phyloP scores from a whole-genome alignment of 192 early-diverging fungal species.

The Podila epicladia region DNA sequence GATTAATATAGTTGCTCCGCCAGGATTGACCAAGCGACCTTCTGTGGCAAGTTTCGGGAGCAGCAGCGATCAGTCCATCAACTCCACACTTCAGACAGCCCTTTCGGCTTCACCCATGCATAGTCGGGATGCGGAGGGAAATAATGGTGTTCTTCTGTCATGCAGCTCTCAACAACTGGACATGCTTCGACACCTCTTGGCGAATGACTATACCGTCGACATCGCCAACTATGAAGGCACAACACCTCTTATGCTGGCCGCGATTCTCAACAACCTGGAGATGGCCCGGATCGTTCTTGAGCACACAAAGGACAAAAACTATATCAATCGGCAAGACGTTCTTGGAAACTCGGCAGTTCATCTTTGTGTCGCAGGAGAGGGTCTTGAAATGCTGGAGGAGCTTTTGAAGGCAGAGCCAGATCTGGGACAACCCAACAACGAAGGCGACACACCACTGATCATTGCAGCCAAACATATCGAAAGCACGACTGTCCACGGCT shows the following conservation, averaged over 20 bases:
- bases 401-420: slow-evolving; percentile 26
- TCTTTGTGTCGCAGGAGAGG: slow-evolving; percentile 5
- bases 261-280: slow-evolving; percentile 33
- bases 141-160: slow-evolving; percentile 52
- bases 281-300: slow-evolving; percentile 32
- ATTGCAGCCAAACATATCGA: slow-evolving; percentile 30
- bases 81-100: slow-evolving; percentile 8
- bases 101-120: slow-evolving; percentile 17
- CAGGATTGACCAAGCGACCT: slow-evolving; percentile 1
- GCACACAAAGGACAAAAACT: slow-evolving; percentile 11
- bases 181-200: slow-evolving; percentile 33
- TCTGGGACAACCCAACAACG: slow-evolving; percentile 44
- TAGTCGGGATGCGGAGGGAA: slow-evolving; percentile 53
- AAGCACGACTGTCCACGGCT: slow-evolving; percentile 2
- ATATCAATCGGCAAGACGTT: slow-evolving; percentile 47
- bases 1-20: background rate
- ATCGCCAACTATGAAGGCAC: slow-evolving; percentile 49
- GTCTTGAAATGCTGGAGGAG: slow-evolving; percentile 12
- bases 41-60: slow-evolving; percentile 22
- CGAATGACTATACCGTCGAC: slow-evolving; percentile 10
- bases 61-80: slow-evolving; percentile 6
- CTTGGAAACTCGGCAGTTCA: slow-evolving; percentile 52
- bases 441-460: slow-evolving; percentile 48
- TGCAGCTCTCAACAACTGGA: slow-evolving; percentile 38
- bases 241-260: slow-evolving; percentile 54